Base-by-base conservation (phyloP, 2,329 filamentous ascomycete species). In the Trichoderma koningii region DNA sequence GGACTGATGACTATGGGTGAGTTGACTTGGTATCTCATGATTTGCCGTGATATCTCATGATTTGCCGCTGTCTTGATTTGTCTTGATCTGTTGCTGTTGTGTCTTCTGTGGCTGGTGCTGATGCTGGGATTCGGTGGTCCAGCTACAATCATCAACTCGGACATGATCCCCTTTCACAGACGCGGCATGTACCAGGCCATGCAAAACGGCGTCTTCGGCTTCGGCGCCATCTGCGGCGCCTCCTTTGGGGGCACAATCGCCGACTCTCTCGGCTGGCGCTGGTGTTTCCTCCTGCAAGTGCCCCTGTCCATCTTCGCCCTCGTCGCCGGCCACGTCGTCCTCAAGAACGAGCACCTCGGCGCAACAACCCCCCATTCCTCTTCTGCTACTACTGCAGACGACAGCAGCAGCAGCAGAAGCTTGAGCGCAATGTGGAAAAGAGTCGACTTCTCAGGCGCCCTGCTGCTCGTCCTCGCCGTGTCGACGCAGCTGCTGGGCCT, bases 1-100 rank as follows among this genome's bases (percentile, higher is more conserved):
- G 89, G 88, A 0, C 76, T 90, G 9, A 85, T 90, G 76, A 88
- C 88, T 0, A 89, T 91, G 86, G 87, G 85, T 51, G 7, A 26
- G 7, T 23, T 19, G 47, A 7, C 15, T 23, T 5, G 4, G 30
- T 34, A 2, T 34, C 30, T 34, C 30, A 10, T 34, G 7, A 10
- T 1, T 30, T 9, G 28, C 28, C 10, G 28, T 30, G 28, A 1
- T 28, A 7, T 28, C 28, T 28, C 28, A 9, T 7, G 28, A 30
- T 34, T 2, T 7, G 7, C 30, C 3, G 30, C 3, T 34, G 7
- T 34, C 9, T 34, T 10, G 7, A 34, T 30, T 34, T n/a, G n/a
- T n/a, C n/a, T n/a, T n/a, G n/a, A n/a, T n/a, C n/a, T n/a, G n/a
- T n/a, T n/a, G n/a, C n/a, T n/a, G n/a, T n/a, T n/a, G n/a, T n/a